Percentiles rank a stretch among this genome's conserved stretches.
Conservation (phyloP, 1,284 basidiomycete genomes). For the Fomitopsis pinicola region DNA sequence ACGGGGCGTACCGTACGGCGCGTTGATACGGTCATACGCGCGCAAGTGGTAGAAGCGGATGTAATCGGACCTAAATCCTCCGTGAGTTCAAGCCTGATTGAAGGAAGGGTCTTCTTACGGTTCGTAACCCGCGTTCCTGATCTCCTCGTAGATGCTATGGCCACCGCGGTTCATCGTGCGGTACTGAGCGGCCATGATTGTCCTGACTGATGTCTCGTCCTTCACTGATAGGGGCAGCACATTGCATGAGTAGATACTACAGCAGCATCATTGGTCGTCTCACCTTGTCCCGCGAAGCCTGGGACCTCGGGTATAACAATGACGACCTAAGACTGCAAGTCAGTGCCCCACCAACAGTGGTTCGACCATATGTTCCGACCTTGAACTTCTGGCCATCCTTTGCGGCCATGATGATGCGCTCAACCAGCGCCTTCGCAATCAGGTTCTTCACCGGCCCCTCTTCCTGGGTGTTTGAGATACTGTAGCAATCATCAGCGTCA, state of each 20-base stretch:
- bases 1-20: constrained; percentile 50
- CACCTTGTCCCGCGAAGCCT: constrained; percentile 63
- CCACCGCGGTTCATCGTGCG: constrained; percentile 87
- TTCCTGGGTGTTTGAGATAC: constrained; percentile 70
- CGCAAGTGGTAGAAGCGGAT: constrained; percentile 89
- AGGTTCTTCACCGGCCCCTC: constrained; percentile 74
- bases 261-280: background rate
- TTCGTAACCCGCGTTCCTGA: constrained; percentile 76
- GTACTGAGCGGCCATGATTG: constrained; percentile 81
- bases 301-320: constrained; percentile 83
- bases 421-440: constrained; percentile 79
- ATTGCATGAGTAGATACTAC: background rate
- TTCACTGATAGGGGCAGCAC: constrained; percentile 50
- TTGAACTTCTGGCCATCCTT: constrained; percentile 74
- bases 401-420: constrained; percentile 81
- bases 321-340: constrained; percentile 49
- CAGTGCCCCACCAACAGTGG: background rate
- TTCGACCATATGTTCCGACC: constrained; percentile 32
- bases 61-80: constrained; percentile 56
- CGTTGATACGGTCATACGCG: constrained; percentile 89
- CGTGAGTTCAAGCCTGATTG: background rate
- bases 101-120: constrained; percentile 50
- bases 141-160: constrained; percentile 79
- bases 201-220: constrained; percentile 64
- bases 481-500: constrained; percentile 22